Evolutionary conservation across 768 basidiomycete species (phyloP), one percentile per base, ranked within the genome.

Genomic region (Suillus sp.): DNA sequence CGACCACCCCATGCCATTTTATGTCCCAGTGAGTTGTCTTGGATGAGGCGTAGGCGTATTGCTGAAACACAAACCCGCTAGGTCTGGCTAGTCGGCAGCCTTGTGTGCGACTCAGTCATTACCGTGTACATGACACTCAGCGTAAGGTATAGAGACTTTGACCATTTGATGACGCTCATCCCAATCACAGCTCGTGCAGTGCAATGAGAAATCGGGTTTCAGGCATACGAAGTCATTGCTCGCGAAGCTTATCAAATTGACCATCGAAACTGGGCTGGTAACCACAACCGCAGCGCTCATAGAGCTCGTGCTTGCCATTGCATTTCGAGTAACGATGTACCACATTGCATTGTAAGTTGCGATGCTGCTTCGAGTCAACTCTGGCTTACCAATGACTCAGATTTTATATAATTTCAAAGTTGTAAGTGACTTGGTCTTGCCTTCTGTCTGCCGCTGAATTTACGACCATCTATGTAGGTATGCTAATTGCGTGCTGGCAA

Each of bases 241-340:
- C 8, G 32, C 45, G 47, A 65, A 61, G 32, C 40, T 71, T 7
- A 73, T 65, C 2, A 71, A 43, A 57, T 48, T 73, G 14, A 68
- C 70, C n/a, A 57, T 72, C 16, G 71, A 73, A 40, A 73, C 70
- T 0, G 72, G 72, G 3, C 60, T 67, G 14, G 54, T 72, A 11
- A 73, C 72, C 13, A 63, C 70, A 4, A 45, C 54, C 3, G 64
- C 72, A 1, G 65, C 66, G 0, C 56, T 71, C 16, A 20, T 67
- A 1, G 71, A 73, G 42, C 57, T 71, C 2, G 35, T 68, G 11
- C 53, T 73, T 8, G 66, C 58, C 3, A 6, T 62, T 2, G 51
- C 50, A 34, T 72, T 8, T 32, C 32, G 4, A 6, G 1, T 58
- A 0, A 14, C 45, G 0, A 8, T 57, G 25, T 66, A 67, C 42